Base-by-base conservation (phyloP, 148 eudicot species). In the Fagopyrum esculentum region DNA sequence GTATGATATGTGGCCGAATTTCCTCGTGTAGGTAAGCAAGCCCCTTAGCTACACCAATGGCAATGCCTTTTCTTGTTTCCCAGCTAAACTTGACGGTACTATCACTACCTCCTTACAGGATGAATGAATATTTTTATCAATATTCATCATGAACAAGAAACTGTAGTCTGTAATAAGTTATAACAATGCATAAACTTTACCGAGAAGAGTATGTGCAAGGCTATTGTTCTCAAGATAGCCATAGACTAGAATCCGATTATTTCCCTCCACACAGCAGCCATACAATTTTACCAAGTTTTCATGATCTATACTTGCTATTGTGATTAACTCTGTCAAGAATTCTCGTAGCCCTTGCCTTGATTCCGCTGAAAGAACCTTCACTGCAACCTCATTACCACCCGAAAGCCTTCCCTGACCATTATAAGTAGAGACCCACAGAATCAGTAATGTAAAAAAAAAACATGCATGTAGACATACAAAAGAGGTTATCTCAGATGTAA, bases 141-240 rank as follows among this genome's bases (percentile, higher is more conserved):
- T 10, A 71, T 69, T 51, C 30, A 77, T 12, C 5, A 13, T 5
- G 70, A 66, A n/a, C 59, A 55, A 78, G 40, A 61, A n/a, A 69
- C 29, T 35, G 26, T 9, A 77, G 40, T 16, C 51, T 54, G 43
- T 19, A 54, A 11, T 35, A 35, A 35, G 40, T 35, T 35, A 35
- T 44, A 40, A 50, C 54, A 73, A 46, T 68, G 16, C 69, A 11
- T 29, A 57, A 49, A 74, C 66, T 9, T 80, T 84, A 93, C 98
- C 92, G 3, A 87, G 87, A 78, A 93, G 89, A 80, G 87, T 89
- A 78, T 84, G 87, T 57, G 89, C 83, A 73, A 93, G 83, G 86
- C 98, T 93, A 77, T 89, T 89, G 79, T 93, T 93, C 78, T 89
- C 94, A 29, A 89, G 88, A 81, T 93, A 93, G 80, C 89, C 85